Evolutionary conservation across 2,329 filamentous ascomycete genomes (phyloP), one percentile per base, ranked within the genome.

Genomic region (Salinomyces thailandicus): DNA sequence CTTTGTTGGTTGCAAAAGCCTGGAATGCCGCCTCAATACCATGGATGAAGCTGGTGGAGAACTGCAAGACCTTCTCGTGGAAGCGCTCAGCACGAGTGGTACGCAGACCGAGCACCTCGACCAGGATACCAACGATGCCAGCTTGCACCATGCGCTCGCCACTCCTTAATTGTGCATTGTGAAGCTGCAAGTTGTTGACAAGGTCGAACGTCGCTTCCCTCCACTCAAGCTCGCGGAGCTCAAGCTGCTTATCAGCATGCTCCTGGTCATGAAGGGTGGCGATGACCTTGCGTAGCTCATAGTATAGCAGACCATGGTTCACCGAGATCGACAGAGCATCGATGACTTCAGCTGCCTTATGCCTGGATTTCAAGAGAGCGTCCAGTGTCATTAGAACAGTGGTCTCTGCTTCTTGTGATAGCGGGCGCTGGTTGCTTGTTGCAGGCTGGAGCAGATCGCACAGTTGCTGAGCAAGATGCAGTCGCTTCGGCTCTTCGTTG

Each of bases 311-410:
- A 11, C 91, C 93, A 51, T 98, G 93, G 51, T 93, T 96, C 24
- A 96, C 89, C 49, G 89, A 94, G 36, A 93, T 85, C 52, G 86
- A 93, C 28, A 99, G 67, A n/a, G 91, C 86, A 28, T 85, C 79
- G 45, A 86, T 79, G 16, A 98, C 81, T 57, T 98, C 91, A 20
- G 77, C 67, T 18, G 80, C 75, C 53, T 85, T 87, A 38, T 72
- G 66, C 50, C 82, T 80, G 55, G 85, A 85, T 54, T 77, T 81
- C 5, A 84, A 77, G 38, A 98, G 70, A n/a, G 85, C 83, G 56
- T 95, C 86, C 34, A 99, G 68, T 1, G 89, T 73, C 35, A 77
- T 74, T 35, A 98, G 68, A 5, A 85, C 83, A 41, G 87, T 77
- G 2, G 85, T 84, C 59, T 96, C 89, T 15, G 93, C 67, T 60